Conservation (phyloP, 2,329 filamentous ascomycete species). For the Fusarium nygamai region DNA sequence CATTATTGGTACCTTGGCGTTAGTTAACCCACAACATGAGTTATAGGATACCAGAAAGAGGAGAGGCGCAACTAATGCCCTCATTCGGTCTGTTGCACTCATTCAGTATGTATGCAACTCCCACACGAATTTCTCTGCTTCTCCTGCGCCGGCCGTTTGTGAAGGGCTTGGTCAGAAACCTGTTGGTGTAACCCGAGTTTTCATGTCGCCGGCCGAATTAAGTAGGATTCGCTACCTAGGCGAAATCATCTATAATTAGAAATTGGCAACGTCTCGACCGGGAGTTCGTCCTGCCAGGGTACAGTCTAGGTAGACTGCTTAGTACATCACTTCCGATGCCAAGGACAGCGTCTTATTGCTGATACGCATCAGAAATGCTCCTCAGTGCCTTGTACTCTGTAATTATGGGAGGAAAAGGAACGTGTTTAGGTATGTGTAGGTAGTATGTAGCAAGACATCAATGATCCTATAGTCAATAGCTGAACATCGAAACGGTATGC, state of each 20-base stretch:
- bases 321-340: slow-evolving; percentile 16
- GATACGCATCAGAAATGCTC: neutral
- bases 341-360: slow-evolving; percentile 7
- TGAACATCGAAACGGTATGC: slow-evolving; percentile 18
- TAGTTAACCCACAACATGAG: neutral
- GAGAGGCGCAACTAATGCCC: neutral
- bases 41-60: neutral
- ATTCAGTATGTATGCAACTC: neutral
- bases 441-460: neutral
- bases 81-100: neutral
- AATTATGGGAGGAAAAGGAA: neutral
- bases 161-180: neutral
- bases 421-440: neutral
- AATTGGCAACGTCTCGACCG: neutral
- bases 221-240: slow-evolving; percentile 7
- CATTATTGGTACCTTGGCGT: neutral
- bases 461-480: neutral
- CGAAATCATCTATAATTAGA: slow-evolving; percentile 34
- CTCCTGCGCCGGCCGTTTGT: neutral
- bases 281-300: neutral
- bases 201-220: neutral
- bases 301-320: neutral
- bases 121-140: neutral
- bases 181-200: slow-evolving; percentile 17
- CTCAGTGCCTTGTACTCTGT: neutral